Conservation (phyloP, 2,329 filamentous ascomycete species). For the Byssothecium circinans region DNA sequence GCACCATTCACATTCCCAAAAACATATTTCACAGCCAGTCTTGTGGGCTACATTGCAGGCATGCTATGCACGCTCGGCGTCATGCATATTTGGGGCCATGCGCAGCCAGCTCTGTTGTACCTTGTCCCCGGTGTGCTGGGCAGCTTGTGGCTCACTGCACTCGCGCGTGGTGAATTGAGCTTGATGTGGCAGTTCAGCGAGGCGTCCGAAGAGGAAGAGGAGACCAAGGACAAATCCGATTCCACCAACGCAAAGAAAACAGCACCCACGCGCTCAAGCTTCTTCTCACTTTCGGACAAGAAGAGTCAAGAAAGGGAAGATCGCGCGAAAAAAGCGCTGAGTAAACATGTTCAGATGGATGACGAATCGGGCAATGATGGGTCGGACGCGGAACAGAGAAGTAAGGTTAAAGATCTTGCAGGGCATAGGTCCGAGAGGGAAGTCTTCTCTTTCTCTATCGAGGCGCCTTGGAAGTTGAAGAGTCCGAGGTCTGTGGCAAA, state of each 20-base stretch:
- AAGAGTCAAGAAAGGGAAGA: constrained; percentile 22
- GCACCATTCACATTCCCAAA: constrained; percentile 66
- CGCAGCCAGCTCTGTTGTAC: constrained; percentile 89
- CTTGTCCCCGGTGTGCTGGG: constrained; percentile 83
- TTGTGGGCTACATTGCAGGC: constrained; percentile 75
- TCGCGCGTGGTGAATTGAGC: constrained; percentile 69
- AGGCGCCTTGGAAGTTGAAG: constrained; percentile 34
- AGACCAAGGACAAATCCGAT: constrained; percentile 9
- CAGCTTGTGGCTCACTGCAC: constrained; percentile 73
- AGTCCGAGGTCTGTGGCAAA: constrained; percentile 13
- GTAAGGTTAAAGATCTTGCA: constrained; percentile 17
- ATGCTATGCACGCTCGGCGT: constrained; percentile 76
- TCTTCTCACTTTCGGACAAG: constrained; percentile 31
- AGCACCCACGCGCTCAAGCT: constrained; percentile 17
- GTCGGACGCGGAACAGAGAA: background rate
- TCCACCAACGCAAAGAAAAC: constrained; percentile 7
- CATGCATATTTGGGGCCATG: constrained; percentile 76
- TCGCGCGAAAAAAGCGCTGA: constrained; percentile 14
- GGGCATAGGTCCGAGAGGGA: constrained; percentile 27
- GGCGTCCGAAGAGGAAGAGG: constrained; percentile 42
- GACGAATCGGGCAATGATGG: constrained; percentile 13
- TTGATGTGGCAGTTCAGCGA: constrained; percentile 85
- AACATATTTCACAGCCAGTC: constrained; percentile 77
- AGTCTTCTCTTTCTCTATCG: constrained; percentile 41
- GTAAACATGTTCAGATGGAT: constrained; percentile 17